phyloP scores from a whole-genome alignment of 2,329 filamentous ascomycete genomes.

The Colletotrichum lini region DNA sequence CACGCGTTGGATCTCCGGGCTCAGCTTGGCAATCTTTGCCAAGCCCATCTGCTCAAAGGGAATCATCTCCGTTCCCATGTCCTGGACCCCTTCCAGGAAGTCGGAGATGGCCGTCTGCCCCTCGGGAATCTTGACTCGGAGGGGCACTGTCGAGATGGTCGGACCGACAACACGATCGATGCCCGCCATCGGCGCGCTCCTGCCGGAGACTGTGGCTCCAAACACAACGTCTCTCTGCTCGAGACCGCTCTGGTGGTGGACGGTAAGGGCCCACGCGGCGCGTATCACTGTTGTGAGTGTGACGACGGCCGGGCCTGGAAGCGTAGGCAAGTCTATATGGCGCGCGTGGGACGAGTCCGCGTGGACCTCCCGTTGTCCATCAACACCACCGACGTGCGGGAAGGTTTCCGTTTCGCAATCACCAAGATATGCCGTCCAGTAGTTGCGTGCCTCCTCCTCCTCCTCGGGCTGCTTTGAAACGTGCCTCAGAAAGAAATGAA shows the following conservation, averaged over 20 bases:
- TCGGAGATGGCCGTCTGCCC: background rate
- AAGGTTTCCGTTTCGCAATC: background rate
- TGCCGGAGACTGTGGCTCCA: constrained; percentile 46
- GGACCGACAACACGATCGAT: constrained; percentile 45
- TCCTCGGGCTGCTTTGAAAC: background rate
- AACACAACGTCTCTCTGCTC: constrained; percentile 44
- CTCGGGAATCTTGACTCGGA: constrained; percentile 16
- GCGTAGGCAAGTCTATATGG: background rate
- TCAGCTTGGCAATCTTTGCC: constrained; percentile 46
- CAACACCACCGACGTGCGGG: background rate
- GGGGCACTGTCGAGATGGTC: constrained; percentile 44
- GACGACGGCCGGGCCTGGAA: background rate
- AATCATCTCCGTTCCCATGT: constrained; percentile 46
- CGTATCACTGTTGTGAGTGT: constrained; percentile 37
- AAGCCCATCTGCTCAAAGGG: constrained; percentile 49
- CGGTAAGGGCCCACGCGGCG: constrained; percentile 49
- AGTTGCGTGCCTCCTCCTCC: background rate
- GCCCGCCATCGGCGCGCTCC: constrained; percentile 44
- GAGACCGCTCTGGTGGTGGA: background rate
- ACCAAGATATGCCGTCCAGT: background rate
- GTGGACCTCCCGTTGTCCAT: background rate
- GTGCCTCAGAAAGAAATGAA: background rate
- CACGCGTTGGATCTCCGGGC: background rate
- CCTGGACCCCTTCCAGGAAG: constrained; percentile 46
- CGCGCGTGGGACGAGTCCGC: background rate